Base-by-base conservation (phyloP, 176 grass and related monocot species). In the Guadua angustifolia region DNA sequence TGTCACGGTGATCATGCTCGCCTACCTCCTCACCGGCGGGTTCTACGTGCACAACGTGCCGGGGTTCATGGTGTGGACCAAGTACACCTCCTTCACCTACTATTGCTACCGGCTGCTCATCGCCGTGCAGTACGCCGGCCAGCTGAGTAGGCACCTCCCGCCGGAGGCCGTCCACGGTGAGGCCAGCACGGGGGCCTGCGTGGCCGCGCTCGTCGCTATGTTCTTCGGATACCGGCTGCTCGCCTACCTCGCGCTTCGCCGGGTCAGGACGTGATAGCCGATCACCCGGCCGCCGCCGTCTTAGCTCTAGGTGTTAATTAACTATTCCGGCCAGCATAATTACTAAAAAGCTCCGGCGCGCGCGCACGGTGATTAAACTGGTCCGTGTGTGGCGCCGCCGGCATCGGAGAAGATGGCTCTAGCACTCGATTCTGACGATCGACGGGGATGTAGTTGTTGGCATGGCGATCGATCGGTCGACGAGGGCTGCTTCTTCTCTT, bases 71-170 rank as follows among this genome's bases (percentile, higher is more conserved):
- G 51, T 24, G 15, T 99, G 96, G 96, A 77, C 94, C 11, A 99
- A 99, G 86, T 99, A 99, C 83, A 88, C 86, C 51, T 95, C 93
- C 0, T 99, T 99, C 78, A 99, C 96, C 5, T 99, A 95, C 85
- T 99, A 99, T 82, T 87, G 96, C 86, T 99, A 94, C 78, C 87
- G 88, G 39, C 74, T 99, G 22, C 88, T 99, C 60, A 91, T 99
- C 80, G 68, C 57, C 38, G 89, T 99, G 53, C 96, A 99, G 83
- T 99, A 99, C 67, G 83, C 19, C 21, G 89, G 88, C 0, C 71
- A 81, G 45, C 79, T 86, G 0, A 6, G 16, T 0, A 46, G 32
- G 1, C 47, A 81, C 19, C 86, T 87, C n/a, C 75, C 70, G 78
- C 18, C 32, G 3, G 89, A 79, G 7, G 52, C 35, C 5, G 47